Evolutionary conservation across 805 yeast genomes (phyloP).

Genomic region (Tetrapisispora fleetii): DNA sequence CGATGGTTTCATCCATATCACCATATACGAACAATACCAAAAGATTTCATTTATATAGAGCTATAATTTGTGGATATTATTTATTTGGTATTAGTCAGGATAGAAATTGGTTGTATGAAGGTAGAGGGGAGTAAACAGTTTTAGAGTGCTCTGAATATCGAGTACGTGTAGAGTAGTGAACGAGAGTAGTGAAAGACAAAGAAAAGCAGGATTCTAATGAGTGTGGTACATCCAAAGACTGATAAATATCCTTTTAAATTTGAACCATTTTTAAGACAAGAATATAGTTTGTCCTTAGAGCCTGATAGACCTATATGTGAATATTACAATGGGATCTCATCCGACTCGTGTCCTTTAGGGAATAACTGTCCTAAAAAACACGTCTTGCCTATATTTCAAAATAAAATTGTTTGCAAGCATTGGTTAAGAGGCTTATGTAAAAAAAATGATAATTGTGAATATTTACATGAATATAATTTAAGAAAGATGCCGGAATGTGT

Average conservation of each 20-base stretch:
- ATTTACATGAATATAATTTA: conserved; percentile 86
- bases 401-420: conserved; percentile 91
- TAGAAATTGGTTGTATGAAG: too few species aligned
- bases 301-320: conserved; percentile 88
- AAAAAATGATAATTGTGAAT: conserved; percentile 94
- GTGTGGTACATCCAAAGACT: conserved; percentile 34
- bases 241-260: conserved; percentile 46
- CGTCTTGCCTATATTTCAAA: conserved; percentile 51
- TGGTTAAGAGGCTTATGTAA: conserved; percentile 97
- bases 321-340: conserved; percentile 34
- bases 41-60: too few species aligned
- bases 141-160: too few species aligned
- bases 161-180: too few species aligned
- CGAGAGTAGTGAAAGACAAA: too few species aligned
- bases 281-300: conserved; percentile 71
- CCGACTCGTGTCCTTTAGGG: conserved; percentile 68
- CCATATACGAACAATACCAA: too few species aligned
- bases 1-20: too few species aligned
- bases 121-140: too few species aligned
- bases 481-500: conserved; percentile 96
- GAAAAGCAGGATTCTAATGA: conserved; percentile 16
- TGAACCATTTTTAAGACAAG: conserved; percentile 73
- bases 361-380: conserved; percentile 81
- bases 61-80: too few species aligned
- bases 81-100: too few species aligned